Evolutionary conservation across 2,329 filamentous ascomycete genomes (phyloP), one percentile per base, ranked within the genome.

Genomic region (Dactylonectria macrodidyma): DNA sequence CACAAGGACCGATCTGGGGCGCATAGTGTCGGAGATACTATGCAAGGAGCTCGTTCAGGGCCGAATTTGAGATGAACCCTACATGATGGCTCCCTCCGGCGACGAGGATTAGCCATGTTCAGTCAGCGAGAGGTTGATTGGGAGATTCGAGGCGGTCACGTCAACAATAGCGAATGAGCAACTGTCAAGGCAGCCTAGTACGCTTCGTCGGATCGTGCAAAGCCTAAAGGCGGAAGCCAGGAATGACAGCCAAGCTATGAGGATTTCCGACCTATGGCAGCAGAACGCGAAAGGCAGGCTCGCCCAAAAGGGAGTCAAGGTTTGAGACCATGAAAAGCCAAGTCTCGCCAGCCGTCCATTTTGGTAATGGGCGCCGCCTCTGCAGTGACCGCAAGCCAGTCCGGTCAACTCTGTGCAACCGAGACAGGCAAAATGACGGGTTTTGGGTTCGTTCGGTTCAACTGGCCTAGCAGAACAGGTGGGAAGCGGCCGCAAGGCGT

Each of bases 231-330:
- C 52, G 59, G 63, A 48, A 54, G 52, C 41, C 36, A 54, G 52
- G 58, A 61, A 61, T 66, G 63, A 51, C 26, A 58, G 26, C 47
- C 19, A 41, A 46, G 26, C 54, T 16, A 54, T 51, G n/a, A 19
- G 55, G 47, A 11, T 54, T 30, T 41, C 36, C 12, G 38, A 22
- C 16, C 30, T 14, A 48, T 60, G 63, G 57, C 57, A 57, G 22
- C 24, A 61, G 33, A 16, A 61, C 60, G 56, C 51, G 34, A 36
- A 19, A 30, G n/a, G n/a, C 19, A 36, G 47, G 34, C n/a, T 36
- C 16, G 30, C 51, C 51, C 30, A 36, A 62, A 30, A 24, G 34
- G 55, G 24, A 34, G 61, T 59, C 47, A 30, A 47, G 47, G 55
- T 64, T 58, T 54, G 47, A 48, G 55, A 54, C 50, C 26, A 52